These are phyloP conservation scores for Neonectria coccinea DNA, from an alignment of 2,329 filamentous ascomycete species.

Conservation along the genomic window DNA sequence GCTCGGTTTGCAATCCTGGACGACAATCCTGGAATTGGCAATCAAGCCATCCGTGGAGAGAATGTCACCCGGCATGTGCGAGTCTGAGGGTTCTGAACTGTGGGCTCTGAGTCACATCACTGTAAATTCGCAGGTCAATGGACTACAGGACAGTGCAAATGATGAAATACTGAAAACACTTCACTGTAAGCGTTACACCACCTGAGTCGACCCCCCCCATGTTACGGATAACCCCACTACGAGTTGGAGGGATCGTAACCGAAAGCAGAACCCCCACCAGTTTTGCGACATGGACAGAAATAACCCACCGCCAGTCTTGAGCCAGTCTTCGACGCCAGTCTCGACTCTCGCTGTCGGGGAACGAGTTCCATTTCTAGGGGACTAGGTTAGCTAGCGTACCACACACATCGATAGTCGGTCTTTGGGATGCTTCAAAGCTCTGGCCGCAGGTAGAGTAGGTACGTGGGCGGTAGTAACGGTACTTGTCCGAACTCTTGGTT, in stretches of 20 bases:
- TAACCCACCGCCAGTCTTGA: constrained; percentile 22
- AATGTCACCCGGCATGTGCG: constrained; percentile 31
- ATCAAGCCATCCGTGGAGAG: constrained; percentile 25
- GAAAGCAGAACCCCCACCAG: constrained; percentile 11
- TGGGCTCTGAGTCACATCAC: constrained; percentile 37
- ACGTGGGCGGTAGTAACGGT: neutral
- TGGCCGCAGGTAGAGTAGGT: neutral
- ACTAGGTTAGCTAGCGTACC: constrained; percentile 28
- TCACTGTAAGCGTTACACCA: constrained; percentile 9
- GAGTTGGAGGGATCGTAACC: constrained; percentile 8
- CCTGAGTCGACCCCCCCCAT: constrained; percentile 15
- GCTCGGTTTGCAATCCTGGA: constrained; percentile 30
- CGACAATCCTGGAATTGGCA: constrained; percentile 26
- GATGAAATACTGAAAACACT: neutral
- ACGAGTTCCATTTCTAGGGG: constrained; percentile 23
- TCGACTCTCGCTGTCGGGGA: constrained; percentile 9
- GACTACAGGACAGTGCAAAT: constrained; percentile 3
- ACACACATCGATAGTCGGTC: neutral
- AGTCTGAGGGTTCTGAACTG: constrained; percentile 28
- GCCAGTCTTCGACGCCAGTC: constrained; percentile 3
- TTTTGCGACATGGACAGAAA: constrained; percentile 19
- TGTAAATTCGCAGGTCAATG: neutral
- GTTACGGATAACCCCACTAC: constrained; percentile 20
- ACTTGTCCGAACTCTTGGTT: constrained; percentile 1
- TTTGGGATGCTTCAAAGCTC: neutral